A percentile compares a stretch with the other conserved stretches of the same genome.
These are phyloP conservation scores for Apiospora kogelbergensis DNA, from an alignment of 2,329 filamentous ascomycete species.

Conservation along the genomic window DNA sequence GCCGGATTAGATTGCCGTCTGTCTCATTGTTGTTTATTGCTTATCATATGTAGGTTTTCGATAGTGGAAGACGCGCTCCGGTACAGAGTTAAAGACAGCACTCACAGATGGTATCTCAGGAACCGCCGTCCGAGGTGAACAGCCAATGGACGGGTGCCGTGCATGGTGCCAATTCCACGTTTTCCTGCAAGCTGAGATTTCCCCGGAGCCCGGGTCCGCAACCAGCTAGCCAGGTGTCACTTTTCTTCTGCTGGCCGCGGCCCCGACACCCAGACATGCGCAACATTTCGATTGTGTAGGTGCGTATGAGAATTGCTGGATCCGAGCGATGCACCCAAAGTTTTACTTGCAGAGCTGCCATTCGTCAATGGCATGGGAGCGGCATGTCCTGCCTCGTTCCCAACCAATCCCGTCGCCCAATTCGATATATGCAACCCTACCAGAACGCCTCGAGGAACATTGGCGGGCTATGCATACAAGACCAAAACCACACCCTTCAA, in stretches of 20 bases:
- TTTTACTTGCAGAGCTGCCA: neutral
- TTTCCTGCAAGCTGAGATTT: neutral
- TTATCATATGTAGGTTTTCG: conserved; percentile 2
- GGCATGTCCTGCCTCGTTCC: neutral
- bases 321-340: neutral
- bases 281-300: neutral
- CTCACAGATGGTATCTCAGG: neutral
- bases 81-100: conserved; percentile 1
- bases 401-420: neutral
- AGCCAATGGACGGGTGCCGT: neutral
- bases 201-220: neutral
- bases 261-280: neutral
- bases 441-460: neutral
- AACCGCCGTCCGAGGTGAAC: neutral
- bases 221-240: neutral
- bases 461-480: neutral
- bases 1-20: neutral
- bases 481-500: neutral
- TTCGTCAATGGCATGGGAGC: neutral
- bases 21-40: neutral
- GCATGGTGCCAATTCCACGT: neutral
- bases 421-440: neutral
- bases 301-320: conserved; percentile 1
- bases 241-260: neutral
- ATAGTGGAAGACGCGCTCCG: neutral